These are phyloP conservation scores for Alternaria longipes DNA, from an alignment of 2,329 filamentous ascomycete genomes.

Conservation along the genomic window DNA sequence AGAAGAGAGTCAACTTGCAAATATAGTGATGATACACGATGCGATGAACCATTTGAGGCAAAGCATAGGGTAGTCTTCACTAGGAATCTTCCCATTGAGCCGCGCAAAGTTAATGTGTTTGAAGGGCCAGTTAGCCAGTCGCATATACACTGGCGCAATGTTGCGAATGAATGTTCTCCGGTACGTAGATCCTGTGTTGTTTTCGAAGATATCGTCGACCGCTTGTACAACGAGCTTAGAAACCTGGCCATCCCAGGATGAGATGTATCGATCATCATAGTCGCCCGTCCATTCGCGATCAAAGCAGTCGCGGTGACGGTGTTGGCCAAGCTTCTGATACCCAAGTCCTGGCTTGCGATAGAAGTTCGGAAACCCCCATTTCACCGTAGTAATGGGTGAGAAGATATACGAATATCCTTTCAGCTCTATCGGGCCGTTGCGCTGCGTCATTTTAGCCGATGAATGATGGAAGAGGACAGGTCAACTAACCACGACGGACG, in stretches of 20 bases:
- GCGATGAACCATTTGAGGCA: conserved; percentile 43
- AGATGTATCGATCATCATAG: conserved; percentile 45
- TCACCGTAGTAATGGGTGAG: conserved; percentile 31
- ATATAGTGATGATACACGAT: conserved; percentile 33
- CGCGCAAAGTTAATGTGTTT: conserved; percentile 37
- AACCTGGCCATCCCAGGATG: conserved; percentile 40
- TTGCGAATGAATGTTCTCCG: conserved; percentile 45
- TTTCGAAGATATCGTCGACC: conserved; percentile 45
- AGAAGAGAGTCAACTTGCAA: conserved; percentile 26
- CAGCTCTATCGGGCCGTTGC: conserved; percentile 19
- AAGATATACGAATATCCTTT: conserved; percentile 37
- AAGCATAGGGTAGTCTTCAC: conserved; percentile 36
- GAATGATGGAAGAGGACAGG: rapidly evolving
- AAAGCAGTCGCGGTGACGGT: conserved; percentile 38
- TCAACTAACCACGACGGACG: background rate
- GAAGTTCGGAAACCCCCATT: conserved; percentile 35
- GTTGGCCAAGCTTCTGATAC: conserved; percentile 34
- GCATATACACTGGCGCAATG: conserved; percentile 36
- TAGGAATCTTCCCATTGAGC: conserved; percentile 28
- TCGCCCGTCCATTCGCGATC: conserved; percentile 38
- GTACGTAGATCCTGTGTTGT: conserved; percentile 37
- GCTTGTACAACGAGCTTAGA: conserved; percentile 45
- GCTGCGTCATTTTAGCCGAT: conserved; percentile 13
- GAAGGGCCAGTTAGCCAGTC: conserved; percentile 45
- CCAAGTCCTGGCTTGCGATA: conserved; percentile 38